Percentiles rank a stretch among this genome's conserved stretches.
phyloP scores from a whole-genome alignment of 148 eudicot species.

The Polygonum aviculare region DNA sequence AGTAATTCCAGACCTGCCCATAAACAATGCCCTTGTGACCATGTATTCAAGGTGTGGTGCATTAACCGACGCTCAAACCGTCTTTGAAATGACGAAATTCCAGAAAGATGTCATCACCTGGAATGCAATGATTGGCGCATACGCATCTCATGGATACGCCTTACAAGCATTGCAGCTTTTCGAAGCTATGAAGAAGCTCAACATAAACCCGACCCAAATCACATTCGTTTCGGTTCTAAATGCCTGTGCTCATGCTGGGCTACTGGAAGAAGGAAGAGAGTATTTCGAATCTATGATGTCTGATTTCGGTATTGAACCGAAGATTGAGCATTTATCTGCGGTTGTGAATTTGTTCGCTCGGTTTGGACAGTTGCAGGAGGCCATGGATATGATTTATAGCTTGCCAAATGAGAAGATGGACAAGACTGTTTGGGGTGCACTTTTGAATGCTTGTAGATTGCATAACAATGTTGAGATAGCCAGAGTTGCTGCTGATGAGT shows the following conservation, averaged over 20 bases:
- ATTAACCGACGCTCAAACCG: conserved; percentile 25
- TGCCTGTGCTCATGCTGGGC: conserved; percentile 49
- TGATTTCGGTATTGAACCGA: conserved; percentile 43
- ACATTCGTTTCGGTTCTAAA: conserved; percentile 47
- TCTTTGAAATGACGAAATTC: conserved; percentile 36
- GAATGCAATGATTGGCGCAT: conserved; percentile 56
- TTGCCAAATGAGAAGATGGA: conserved; percentile 32
- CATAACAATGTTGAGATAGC: conserved; percentile 47
- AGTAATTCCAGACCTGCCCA: conserved; percentile 31
- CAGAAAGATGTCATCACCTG: conserved; percentile 39
- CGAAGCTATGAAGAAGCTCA: conserved; percentile 30
- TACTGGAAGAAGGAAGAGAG: conserved; percentile 29
- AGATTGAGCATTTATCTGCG: conserved; percentile 37
- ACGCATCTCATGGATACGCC: conserved; percentile 48
- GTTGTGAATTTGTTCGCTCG: conserved; percentile 41
- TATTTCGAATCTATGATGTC: conserved; percentile 38
- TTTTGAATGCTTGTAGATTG: conserved; percentile 43
- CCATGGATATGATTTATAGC: conserved; percentile 32
- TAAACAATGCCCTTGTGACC: conserved; percentile 42
- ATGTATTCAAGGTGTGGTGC: conserved; percentile 64
- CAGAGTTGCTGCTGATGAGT: conserved; percentile 33
- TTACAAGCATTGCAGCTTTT: conserved; percentile 36
- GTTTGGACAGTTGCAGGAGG: conserved; percentile 39
- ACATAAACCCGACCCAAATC: conserved; percentile 32
- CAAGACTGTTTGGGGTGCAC: conserved; percentile 44